These are phyloP conservation scores for Anastatica hierochuntica DNA, from an alignment of 345 rosid genomes.

Conservation along the genomic window DNA sequence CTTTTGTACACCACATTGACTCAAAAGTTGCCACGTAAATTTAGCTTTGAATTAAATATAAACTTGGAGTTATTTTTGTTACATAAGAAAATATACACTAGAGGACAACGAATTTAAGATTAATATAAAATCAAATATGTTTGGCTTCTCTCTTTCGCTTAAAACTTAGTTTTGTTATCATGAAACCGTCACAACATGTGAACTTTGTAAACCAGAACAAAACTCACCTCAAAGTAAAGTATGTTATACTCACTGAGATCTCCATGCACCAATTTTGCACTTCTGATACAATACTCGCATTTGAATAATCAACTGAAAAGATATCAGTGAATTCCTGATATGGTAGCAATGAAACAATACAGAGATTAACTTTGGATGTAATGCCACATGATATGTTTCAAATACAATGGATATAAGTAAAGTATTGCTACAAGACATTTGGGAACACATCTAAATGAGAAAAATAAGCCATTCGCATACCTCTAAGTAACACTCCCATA, in stretches of 20 bases:
- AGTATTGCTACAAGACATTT: not conserved
- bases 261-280: conserved; percentile 94
- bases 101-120: too few species aligned
- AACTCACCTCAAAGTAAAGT: conserved; percentile 72
- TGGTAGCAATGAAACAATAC: not conserved
- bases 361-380: not conserved
- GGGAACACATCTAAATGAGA: too few species aligned
- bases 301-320: conserved; percentile 53
- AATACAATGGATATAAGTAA: not conserved
- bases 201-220: not conserved
- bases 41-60: not conserved
- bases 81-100: too few species aligned
- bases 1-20: conserved; percentile 12
- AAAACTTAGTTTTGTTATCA: not conserved
- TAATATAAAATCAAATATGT: not conserved
- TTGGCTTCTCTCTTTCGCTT: not conserved
- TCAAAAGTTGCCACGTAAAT: conserved; percentile 9
- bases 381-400: too few species aligned
- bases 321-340: not conserved
- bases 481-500: conserved; percentile 90
- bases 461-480: too few species aligned
- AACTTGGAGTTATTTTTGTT: not conserved
- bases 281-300: conserved; percentile 83
- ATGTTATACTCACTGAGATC: conserved; percentile 98
- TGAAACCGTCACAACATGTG: not conserved